Conservation (phyloP, 352 stramenopile species). For the Thraustotheca clavata region DNA sequence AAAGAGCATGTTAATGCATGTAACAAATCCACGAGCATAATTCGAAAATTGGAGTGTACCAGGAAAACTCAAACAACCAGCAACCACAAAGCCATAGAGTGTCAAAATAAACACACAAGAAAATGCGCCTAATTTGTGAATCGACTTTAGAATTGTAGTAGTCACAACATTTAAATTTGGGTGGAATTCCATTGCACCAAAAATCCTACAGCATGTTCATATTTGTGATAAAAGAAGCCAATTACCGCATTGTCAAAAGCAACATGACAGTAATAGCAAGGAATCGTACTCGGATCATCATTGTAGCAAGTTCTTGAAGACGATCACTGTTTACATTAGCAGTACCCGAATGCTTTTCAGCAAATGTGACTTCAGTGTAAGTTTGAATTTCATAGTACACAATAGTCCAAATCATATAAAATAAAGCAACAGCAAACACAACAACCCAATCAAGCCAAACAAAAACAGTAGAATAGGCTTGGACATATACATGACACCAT, state of each 20-base stretch:
- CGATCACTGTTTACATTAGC: not conserved
- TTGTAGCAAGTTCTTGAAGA: not conserved
- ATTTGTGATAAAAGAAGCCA: not conserved
- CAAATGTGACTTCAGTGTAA: not conserved
- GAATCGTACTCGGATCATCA: not conserved
- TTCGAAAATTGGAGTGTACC: not conserved
- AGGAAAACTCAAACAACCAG: not conserved
- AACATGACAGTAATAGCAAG: not conserved
- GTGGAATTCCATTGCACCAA: not conserved
- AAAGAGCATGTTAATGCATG: conserved; percentile 2
- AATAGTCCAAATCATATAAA: not conserved
- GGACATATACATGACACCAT: not conserved
- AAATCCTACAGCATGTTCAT: not conserved
- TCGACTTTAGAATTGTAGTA: not conserved
- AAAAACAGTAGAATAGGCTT: not conserved
- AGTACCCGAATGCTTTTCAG: not conserved
- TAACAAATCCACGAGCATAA: not conserved
- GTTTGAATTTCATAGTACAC: not conserved
- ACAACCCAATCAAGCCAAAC: not conserved
- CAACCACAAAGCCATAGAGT: conserved; percentile 5
- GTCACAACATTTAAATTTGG: not conserved
- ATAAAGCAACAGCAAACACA: not conserved
- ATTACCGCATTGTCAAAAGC: not conserved
- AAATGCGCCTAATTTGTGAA: not conserved
- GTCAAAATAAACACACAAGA: conserved; percentile 3